phyloP scores from a whole-genome alignment of 441 rosid genomes.

The Gossypium schwendimanii region DNA sequence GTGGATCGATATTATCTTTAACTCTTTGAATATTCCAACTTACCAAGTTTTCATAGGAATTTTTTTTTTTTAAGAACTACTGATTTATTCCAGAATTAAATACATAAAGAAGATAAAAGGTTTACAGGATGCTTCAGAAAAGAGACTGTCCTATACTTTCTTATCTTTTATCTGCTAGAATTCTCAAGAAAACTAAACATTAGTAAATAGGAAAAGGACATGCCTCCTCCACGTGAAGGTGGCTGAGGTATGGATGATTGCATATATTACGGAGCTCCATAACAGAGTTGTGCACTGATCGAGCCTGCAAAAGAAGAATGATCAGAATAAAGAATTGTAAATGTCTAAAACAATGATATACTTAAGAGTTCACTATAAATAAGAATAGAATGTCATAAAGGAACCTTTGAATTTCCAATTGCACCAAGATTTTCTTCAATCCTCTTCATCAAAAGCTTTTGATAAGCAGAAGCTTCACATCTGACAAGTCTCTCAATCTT shows the following conservation, averaged over 20 bases:
- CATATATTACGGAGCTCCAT: slow-evolving; percentile 98
- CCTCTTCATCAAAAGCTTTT: slow-evolving; percentile 90
- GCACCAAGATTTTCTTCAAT: slow-evolving; percentile 90
- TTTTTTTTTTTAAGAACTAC: not conserved
- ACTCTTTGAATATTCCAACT: not conserved
- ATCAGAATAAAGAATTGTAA: slow-evolving; percentile 5
- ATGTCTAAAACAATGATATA: not conserved
- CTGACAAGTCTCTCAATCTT: slow-evolving; percentile 32
- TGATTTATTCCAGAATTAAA: slow-evolving; percentile 5
- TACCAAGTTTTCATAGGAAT: not conserved
- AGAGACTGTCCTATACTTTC: not conserved
- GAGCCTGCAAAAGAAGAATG: slow-evolving; percentile 40
- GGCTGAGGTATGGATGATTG: slow-evolving; percentile 96
- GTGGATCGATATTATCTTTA: not conserved
- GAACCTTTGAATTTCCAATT: slow-evolving; percentile 77
- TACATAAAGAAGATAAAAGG: slow-evolving; percentile 3
- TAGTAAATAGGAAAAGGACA: slow-evolving; percentile 19
- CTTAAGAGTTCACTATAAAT: not conserved
- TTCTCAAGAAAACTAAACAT: slow-evolving; percentile 15
- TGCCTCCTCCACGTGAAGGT: slow-evolving; percentile 92
- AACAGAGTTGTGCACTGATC: slow-evolving; percentile 91
- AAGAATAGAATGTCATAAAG: slow-evolving; percentile 3
- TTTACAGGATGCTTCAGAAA: slow-evolving; percentile 9
- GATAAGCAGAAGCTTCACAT: slow-evolving; percentile 95
- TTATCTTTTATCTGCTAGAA: slow-evolving; percentile 3